Evolutionary conservation across 2,329 filamentous ascomycete genomes (phyloP).

Genomic region (Ophiocordyceps camponoti-saundersi): DNA sequence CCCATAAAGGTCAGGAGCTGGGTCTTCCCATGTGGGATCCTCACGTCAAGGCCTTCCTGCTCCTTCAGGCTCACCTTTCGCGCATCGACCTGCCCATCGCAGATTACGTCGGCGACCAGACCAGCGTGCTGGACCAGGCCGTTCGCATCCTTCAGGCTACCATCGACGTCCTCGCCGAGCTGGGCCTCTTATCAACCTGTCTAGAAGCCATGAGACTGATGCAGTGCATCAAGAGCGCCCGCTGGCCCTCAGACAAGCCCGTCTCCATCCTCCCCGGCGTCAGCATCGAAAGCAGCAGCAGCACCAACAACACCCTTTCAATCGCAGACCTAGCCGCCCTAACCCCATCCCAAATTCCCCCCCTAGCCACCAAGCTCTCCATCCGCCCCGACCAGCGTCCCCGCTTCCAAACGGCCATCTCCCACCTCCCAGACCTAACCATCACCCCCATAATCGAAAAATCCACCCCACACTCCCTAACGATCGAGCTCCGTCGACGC

Average conservation of each 20-base stretch:
- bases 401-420: constrained; percentile 40
- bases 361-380: constrained; percentile 31
- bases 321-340: constrained; percentile 25
- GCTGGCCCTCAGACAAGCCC: constrained; percentile 74
- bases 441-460: constrained; percentile 39
- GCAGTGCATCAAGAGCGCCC: constrained; percentile 81
- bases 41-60: constrained; percentile 86
- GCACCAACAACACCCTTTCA: constrained; percentile 16
- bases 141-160: constrained; percentile 94
- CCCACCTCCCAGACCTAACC: constrained; percentile 51
- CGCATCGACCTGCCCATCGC: constrained; percentile 84
- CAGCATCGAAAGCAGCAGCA: constrained; percentile 21
- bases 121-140: constrained; percentile 77
- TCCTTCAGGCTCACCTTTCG: constrained; percentile 90
- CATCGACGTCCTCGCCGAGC: constrained; percentile 82
- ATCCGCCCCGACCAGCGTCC: constrained; percentile 26
- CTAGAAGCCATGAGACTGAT: constrained; percentile 70
- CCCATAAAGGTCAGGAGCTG: constrained; percentile 40
- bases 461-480: constrained; percentile 41
- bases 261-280: constrained; percentile 68
- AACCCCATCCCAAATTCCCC: constrained; percentile 16
- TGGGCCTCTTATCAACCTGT: constrained; percentile 66
- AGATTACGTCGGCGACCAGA: constrained; percentile 93
- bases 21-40: constrained; percentile 94
- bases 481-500: constrained; percentile 44